Conservation (phyloP, 345 rosid species). For the Corymbia maculata region DNA sequence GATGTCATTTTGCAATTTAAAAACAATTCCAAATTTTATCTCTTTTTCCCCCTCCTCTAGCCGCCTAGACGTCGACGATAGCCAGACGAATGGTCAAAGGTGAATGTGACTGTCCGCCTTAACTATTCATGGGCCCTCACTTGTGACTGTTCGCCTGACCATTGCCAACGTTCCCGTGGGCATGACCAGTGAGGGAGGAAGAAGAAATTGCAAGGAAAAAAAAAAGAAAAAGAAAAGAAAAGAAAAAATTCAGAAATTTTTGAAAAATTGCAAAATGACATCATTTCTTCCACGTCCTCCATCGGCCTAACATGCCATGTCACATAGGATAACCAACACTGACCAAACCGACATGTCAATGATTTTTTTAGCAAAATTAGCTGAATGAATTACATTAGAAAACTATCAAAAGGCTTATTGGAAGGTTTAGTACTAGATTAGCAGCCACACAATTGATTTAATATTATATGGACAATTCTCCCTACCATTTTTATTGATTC, state of each 20-base stretch:
- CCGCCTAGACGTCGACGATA: neutral
- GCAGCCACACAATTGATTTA: neutral
- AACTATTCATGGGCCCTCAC: fast-evolving
- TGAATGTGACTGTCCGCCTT: neutral
- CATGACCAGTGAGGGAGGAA: neutral
- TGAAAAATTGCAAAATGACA: too few species aligned
- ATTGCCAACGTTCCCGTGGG: fast-evolving
- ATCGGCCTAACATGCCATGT: fast-evolving
- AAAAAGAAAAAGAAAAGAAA: too few species aligned
- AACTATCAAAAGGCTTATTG: too few species aligned
- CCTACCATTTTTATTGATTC: neutral
- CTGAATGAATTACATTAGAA: too few species aligned
- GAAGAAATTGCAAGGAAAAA: too few species aligned
- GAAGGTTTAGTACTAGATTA: too few species aligned
- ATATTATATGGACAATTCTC: too few species aligned
- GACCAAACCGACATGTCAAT: neutral
- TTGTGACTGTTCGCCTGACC: neutral
- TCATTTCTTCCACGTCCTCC: too few species aligned
- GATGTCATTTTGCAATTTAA: neutral
- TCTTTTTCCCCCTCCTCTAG: neutral
- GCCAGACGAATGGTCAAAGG: neutral
- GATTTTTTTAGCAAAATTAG: neutral
- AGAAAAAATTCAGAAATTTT: too few species aligned
- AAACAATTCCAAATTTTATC: too few species aligned
- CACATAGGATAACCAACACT: neutral